phyloP scores from a whole-genome alignment of 306 rosid species.

The barrel medic (Medicago truncatula) region DNA sequence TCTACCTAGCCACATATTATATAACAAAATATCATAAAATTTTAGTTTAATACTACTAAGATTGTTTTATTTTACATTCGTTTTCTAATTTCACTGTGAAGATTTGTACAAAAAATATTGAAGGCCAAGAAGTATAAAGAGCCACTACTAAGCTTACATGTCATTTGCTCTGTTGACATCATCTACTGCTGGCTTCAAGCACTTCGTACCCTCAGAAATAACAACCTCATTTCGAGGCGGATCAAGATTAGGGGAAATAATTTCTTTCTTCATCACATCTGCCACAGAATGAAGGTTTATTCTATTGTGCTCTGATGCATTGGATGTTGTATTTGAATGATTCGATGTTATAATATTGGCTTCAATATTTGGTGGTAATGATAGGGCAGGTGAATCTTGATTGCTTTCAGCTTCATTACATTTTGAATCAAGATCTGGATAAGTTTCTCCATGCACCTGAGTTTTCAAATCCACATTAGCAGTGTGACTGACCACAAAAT shows the following conservation, averaged over 20 bases:
- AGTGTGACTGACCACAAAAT: constrained; percentile 42
- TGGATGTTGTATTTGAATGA: constrained; percentile 45
- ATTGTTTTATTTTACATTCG: not conserved
- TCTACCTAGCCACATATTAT: constrained; percentile 6
- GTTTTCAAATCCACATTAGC: constrained; percentile 43
- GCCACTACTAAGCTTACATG: constrained; percentile 59
- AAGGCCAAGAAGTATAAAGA: constrained; percentile 18
- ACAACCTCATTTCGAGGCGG: constrained; percentile 43
- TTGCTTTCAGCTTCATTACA: constrained; percentile 46
- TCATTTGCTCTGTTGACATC: constrained; percentile 52
- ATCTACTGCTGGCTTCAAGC: constrained; percentile 48
- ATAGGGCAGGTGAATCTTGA: constrained; percentile 47
- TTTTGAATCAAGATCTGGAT: constrained; percentile 47
- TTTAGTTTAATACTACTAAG: not conserved
- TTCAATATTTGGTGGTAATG: constrained; percentile 46
- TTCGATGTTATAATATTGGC: constrained; percentile 37
- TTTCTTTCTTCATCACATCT: constrained; percentile 28
- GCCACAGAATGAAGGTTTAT: constrained; percentile 43
- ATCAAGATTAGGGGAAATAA: constrained; percentile 45
- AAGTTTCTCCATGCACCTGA: constrained; percentile 41
- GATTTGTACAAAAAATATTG: not conserved
- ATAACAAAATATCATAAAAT: constrained; percentile 25
- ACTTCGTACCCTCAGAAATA: constrained; percentile 45
- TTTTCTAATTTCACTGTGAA: not conserved
- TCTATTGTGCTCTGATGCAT: constrained; percentile 45